Percentiles rank a stretch among this genome's conserved stretches.
These are phyloP conservation scores for Candida xyloterini DNA, from an alignment of 805 yeast genomes.

Conservation along the genomic window DNA sequence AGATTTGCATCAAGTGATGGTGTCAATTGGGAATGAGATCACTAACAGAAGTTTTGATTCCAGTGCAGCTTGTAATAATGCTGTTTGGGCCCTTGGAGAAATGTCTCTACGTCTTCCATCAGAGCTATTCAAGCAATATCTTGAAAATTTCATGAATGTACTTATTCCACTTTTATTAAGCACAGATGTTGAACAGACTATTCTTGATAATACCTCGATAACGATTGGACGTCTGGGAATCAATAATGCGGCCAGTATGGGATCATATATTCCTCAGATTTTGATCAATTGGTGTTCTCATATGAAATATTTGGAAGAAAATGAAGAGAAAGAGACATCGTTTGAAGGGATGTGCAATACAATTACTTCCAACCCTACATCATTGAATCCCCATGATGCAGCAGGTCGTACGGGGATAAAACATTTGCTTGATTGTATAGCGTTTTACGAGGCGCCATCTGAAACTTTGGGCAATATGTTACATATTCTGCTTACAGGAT, in stretches of 20 bases:
- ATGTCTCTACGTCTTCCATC: conserved; percentile 58
- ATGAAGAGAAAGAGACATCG: conserved; percentile 85
- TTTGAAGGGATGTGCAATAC: conserved; percentile 79
- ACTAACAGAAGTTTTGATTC: conserved; percentile 48
- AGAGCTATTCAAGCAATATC: conserved; percentile 48
- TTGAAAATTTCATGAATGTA: conserved; percentile 50
- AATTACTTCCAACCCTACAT: conserved; percentile 64
- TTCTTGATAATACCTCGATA: conserved; percentile 84
- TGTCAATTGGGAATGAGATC: conserved; percentile 69
- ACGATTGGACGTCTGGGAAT: conserved; percentile 85
- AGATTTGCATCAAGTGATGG: conserved; percentile 49
- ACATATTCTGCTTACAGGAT: conserved; percentile 42
- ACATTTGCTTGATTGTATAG: conserved; percentile 57
- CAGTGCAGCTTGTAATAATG: conserved; percentile 75
- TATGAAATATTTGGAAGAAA: conserved; percentile 65
- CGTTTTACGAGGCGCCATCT: conserved; percentile 50
- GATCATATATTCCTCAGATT: conserved; percentile 56
- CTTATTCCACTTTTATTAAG: conserved; percentile 60
- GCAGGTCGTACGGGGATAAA: conserved; percentile 48
- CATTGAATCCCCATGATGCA: conserved; percentile 44
- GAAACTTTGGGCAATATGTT: conserved; percentile 43
- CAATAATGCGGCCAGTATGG: conserved; percentile 53
- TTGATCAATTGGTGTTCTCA: conserved; percentile 68
- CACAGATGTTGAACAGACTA: conserved; percentile 54
- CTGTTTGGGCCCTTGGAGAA: conserved; percentile 93